Conservation (phyloP, 257 asterid genomes). For the Nicotiana tabacum region DNA sequence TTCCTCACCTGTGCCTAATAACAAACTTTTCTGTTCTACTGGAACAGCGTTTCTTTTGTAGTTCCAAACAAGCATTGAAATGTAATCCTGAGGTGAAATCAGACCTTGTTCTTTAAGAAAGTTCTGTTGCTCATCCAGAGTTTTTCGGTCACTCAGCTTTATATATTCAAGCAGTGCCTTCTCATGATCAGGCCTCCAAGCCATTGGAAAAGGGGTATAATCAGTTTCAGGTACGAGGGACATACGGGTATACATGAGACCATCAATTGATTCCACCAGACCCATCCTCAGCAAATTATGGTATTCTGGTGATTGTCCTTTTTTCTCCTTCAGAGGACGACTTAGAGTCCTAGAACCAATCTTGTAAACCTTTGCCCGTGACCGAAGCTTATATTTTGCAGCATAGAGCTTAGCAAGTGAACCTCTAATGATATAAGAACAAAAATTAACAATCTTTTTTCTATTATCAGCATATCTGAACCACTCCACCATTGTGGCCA, state of each 20-base stretch:
- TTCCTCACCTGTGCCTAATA: constrained; percentile 39
- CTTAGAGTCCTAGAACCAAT: constrained; percentile 76
- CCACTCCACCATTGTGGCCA: constrained; percentile 94
- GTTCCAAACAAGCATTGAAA: constrained; percentile 96
- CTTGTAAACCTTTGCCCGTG: constrained; percentile 92
- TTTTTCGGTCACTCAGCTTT: constrained; percentile 57
- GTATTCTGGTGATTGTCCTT: constrained; percentile 91
- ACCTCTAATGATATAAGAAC: constrained; percentile 89
- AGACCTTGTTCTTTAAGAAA: constrained; percentile 76
- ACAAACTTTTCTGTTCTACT: constrained; percentile 37
- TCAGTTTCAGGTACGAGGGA: constrained; percentile 97
- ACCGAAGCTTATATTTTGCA: constrained; percentile 90
- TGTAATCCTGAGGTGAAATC: constrained; percentile 88
- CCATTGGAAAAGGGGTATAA: constrained; percentile 74
- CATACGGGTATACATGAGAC: constrained; percentile 87
- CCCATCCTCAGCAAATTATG: constrained; percentile 93
- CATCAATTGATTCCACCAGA: constrained; percentile 87
- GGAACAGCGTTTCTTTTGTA: constrained; percentile 70
- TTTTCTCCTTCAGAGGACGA: constrained; percentile 90
- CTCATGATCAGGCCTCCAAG: constrained; percentile 95
- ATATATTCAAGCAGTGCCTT: constrained; percentile 81
- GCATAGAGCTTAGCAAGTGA: constrained; percentile 98
- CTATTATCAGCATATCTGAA: constrained; percentile 93
- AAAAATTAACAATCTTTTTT: constrained; percentile 87
- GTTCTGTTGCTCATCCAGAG: constrained; percentile 65